Percentiles rank a stretch among this genome's conserved stretches.
These are phyloP conservation scores for Grifola frondosa DNA, from an alignment of 1,284 basidiomycete genomes.

Conservation along the genomic window DNA sequence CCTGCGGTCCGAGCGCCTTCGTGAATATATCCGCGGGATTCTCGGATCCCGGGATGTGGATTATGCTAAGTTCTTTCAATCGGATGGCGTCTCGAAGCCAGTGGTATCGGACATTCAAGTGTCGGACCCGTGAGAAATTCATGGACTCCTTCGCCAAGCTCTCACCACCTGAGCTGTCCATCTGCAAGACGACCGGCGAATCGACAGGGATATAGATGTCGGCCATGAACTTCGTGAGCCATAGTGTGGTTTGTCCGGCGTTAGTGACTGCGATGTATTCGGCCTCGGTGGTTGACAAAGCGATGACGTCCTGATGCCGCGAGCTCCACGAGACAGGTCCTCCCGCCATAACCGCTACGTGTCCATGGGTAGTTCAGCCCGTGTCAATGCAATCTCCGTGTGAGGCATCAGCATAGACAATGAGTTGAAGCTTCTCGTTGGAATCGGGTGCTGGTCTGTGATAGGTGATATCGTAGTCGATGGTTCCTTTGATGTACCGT, in stretches of 20 bases:
- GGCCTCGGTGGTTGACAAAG: conserved; percentile 37
- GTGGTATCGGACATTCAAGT: not conserved
- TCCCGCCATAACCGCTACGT: conserved; percentile 31
- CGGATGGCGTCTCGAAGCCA: not conserved
- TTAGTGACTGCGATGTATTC: too few relatives aligned
- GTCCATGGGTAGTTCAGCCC: conserved; percentile 29
- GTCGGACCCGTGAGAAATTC: not conserved
- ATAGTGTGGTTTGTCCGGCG: not conserved
- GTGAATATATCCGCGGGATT: conserved; percentile 19
- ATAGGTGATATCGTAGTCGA: conserved; percentile 3
- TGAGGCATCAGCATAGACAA: conserved; percentile 36
- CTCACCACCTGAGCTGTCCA: not conserved
- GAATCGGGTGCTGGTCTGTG: too few relatives aligned
- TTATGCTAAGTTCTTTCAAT: not conserved
- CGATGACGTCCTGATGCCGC: conserved; percentile 31
- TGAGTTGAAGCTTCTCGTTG: too few relatives aligned
- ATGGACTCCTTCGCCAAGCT: too few relatives aligned
- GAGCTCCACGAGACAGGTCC: conserved; percentile 34
- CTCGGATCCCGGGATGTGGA: not conserved
- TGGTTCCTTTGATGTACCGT: conserved; percentile 20
- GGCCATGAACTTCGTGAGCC: not conserved
- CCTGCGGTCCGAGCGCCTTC: conserved; percentile 26
- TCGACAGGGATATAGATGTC: not conserved
- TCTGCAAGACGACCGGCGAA: not conserved
- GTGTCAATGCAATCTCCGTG: not conserved